Evolutionary conservation across 441 rosid genomes (phyloP), one percentile per base, ranked within the genome.

Genomic region (Eruca vesicaria): DNA sequence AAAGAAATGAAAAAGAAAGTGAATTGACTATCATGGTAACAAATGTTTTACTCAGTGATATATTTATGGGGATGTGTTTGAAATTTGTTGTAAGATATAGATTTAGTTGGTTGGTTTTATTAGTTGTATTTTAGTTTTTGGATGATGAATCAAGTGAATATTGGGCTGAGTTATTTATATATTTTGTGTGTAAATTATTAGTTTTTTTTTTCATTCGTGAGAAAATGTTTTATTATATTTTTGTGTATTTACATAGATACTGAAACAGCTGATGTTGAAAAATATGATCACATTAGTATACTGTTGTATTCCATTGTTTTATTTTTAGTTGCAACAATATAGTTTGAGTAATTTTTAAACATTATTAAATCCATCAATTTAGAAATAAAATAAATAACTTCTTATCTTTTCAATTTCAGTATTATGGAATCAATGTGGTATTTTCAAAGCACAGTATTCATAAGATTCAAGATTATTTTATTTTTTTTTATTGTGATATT

Each of bases 1-100:
- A 16, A 16, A 41, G 8, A 43, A 16, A 8, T 1, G 1, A 5
- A 55, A 63, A 57, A 55, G 66, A 73, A 72, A 41, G 66, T 38
- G 61, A 66, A n/a, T 50, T 53, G 58, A 32, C 61, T 68, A 62
- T 21, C 74, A 21, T 68, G 70, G 78, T 50, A 68, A 68, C 66
- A 73, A 73, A 78, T 78, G 45, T 68, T 62, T 33, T n/a, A 15
- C 16, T 61, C 53, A 29, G 61, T 66, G 4, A 48, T 50, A n/a
- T 0, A 19, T 31, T 50, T 20, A 36, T 72, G 73, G 53, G 29
- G 66, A 66, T 62, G 52, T 66, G 26, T 50, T 68, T 7, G 21
- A 14, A 31, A 50, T 14, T 71, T 77, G 45, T 7, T 41, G 57
- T 68, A 19, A 29, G 8, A 28, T 14, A n/a, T 59, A 20, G 21